Conservation (phyloP, 306 rosid species). For the Inga laurina region DNA sequence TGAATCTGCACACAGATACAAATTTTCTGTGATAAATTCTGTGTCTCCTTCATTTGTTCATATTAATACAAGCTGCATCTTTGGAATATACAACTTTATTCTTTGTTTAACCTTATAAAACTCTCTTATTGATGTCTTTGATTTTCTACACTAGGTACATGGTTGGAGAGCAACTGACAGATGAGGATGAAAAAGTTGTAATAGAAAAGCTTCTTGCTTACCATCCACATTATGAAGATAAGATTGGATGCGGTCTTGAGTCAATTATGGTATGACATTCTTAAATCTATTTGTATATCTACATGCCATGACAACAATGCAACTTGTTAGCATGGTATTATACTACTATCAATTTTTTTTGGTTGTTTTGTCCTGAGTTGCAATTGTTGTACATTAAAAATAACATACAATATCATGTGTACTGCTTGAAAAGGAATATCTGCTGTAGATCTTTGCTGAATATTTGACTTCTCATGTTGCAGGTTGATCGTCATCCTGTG, state of each 20-base stretch:
- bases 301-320: not conserved
- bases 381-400: not conserved
- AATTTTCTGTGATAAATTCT: not conserved
- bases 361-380: not conserved
- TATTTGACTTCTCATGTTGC: slow-evolving; percentile 40
- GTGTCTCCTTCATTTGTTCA: not conserved
- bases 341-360: not conserved
- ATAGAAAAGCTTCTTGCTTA: slow-evolving; percentile 70
- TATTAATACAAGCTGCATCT: not conserved
- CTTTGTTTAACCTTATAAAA: not conserved
- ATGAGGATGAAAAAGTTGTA: slow-evolving; percentile 67
- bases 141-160: slow-evolving; percentile 44
- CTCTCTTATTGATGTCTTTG: not conserved
- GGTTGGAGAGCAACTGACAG: slow-evolving; percentile 62
- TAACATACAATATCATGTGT: not conserved
- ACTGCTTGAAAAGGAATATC: not conserved
- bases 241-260: slow-evolving; percentile 87
- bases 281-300: not conserved
- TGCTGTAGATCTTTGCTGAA: slow-evolving; percentile 21
- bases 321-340: not conserved
- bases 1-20: not conserved
- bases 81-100: not conserved
- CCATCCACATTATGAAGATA: slow-evolving; percentile 82
- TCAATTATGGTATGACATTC: slow-evolving; percentile 64
- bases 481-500: slow-evolving; percentile 91